phyloP scores from a whole-genome alignment of 176 grass and related monocot species.

The Cocos nucifera region DNA sequence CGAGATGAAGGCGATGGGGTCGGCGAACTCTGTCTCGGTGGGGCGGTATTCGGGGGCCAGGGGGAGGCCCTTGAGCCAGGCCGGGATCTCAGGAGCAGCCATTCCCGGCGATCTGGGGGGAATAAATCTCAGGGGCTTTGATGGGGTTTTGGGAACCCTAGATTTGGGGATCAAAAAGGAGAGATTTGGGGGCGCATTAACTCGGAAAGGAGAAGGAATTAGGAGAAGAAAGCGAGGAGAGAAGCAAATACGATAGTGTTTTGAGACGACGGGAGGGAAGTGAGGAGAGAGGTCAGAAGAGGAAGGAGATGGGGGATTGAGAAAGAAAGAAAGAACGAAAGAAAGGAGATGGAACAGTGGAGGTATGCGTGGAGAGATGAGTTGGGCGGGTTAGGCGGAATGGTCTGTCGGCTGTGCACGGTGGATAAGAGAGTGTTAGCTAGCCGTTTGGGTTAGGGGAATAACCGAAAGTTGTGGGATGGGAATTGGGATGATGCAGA shows the following conservation, averaged over 20 bases:
- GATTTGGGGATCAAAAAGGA: slow-evolving; percentile 21
- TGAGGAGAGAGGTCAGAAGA: no score
- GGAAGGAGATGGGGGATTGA: no score
- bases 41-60: slow-evolving; percentile 93
- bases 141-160: slow-evolving; percentile 7
- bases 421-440: no score
- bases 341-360: not conserved
- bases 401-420: no score
- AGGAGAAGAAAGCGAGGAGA: no score
- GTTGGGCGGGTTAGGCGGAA: no score
- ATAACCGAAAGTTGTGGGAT: no score
- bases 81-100: slow-evolving; percentile 19
- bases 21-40: slow-evolving; percentile 92
- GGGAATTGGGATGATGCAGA: no score
- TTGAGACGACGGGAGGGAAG: no score
- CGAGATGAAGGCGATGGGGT: slow-evolving; percentile 95
- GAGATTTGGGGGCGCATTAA: slow-evolving; percentile 23
- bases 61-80: slow-evolving; percentile 66
- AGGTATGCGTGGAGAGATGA: not conserved
- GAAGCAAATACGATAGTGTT: no score
- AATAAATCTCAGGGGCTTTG: slow-evolving; percentile 35
- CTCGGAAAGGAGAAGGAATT: not conserved
- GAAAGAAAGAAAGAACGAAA: not conserved
- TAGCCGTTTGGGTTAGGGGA: no score
- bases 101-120: not conserved